phyloP scores from a whole-genome alignment of 306 rosid species.

The Geum urbanum region DNA sequence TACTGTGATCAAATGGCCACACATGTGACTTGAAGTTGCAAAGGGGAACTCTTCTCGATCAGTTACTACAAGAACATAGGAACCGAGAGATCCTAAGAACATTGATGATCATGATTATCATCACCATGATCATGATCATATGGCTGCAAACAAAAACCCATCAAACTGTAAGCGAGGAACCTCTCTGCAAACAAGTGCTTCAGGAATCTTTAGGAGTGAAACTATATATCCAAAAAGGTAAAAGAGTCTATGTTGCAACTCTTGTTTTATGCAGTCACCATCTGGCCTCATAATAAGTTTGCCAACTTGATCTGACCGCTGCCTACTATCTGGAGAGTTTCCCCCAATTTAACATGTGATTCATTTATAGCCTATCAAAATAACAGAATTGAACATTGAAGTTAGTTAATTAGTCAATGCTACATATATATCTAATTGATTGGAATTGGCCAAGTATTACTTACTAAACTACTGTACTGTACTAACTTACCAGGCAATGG shows the following conservation, averaged over 20 bases:
- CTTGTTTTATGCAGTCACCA: neutral
- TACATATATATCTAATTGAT: neutral
- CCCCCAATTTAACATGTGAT: neutral
- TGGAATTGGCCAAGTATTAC: neutral
- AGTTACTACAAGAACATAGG: slow-evolving; percentile 1
- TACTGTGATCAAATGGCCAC: slow-evolving; percentile 11
- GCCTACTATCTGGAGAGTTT: neutral
- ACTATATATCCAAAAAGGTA: neutral
- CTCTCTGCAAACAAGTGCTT: neutral
- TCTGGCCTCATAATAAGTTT: neutral
- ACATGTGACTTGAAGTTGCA: slow-evolving; percentile 14
- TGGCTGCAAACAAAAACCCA: neutral
- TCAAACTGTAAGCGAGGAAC: neutral
- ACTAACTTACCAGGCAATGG: slow-evolving; percentile 2
- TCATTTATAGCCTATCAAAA: neutral
- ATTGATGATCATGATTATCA: slow-evolving; percentile 9
- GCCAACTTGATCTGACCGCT: neutral
- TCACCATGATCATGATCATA: neutral
- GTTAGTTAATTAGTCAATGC: neutral
- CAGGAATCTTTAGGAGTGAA: neutral
- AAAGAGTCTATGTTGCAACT: neutral
- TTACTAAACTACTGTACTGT: neutral
- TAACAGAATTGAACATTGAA: neutral
- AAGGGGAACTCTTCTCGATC: slow-evolving; percentile 23
- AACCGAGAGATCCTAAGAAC: slow-evolving; percentile 10